Conservation (phyloP, 192 early-diverging fungal species). For the Dimargaris cristalligena region DNA sequence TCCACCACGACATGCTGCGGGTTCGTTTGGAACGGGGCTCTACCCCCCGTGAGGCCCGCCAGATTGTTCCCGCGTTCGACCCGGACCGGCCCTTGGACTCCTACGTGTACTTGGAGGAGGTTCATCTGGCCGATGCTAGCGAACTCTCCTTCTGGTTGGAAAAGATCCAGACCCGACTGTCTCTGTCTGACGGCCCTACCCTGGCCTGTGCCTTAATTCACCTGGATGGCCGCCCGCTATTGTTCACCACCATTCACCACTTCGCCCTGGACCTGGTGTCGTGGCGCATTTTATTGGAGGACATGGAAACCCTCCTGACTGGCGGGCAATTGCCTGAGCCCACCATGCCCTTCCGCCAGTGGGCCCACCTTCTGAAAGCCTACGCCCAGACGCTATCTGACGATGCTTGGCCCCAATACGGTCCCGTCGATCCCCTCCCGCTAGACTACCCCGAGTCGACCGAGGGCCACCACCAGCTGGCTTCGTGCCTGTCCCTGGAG, state of each 20-base stretch:
- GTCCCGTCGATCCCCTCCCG: neutral
- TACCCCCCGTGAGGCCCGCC: neutral
- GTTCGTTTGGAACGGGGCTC: neutral
- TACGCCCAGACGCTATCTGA: slow-evolving; percentile 4
- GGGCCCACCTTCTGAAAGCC: slow-evolving; percentile 7
- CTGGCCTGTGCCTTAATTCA: slow-evolving; percentile 8
- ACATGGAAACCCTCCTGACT: slow-evolving; percentile 12
- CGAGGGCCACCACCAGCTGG: neutral
- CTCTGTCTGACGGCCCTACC: neutral
- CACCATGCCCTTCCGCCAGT: slow-evolving; percentile 15
- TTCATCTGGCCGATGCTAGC: neutral
- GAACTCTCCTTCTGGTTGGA: neutral
- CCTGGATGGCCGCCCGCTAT: slow-evolving; percentile 9
- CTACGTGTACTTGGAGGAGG: neutral
- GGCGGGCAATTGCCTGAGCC: slow-evolving; percentile 11
- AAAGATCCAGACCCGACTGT: neutral
- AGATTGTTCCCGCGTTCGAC: neutral
- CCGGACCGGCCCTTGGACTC: neutral
- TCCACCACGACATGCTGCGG: slow-evolving; percentile 9
- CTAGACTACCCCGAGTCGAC: neutral
- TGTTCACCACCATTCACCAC: slow-evolving; percentile 18
- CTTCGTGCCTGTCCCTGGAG: neutral
- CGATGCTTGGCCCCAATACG: neutral
- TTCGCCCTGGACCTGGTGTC: slow-evolving; percentile 19
- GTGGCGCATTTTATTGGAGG: slow-evolving; percentile 20